Percentiles rank a stretch among this genome's conserved stretches.
These are phyloP conservation scores for Globisporangium emineosum DNA, from an alignment of 352 stramenopile genomes.

Conservation along the genomic window DNA sequence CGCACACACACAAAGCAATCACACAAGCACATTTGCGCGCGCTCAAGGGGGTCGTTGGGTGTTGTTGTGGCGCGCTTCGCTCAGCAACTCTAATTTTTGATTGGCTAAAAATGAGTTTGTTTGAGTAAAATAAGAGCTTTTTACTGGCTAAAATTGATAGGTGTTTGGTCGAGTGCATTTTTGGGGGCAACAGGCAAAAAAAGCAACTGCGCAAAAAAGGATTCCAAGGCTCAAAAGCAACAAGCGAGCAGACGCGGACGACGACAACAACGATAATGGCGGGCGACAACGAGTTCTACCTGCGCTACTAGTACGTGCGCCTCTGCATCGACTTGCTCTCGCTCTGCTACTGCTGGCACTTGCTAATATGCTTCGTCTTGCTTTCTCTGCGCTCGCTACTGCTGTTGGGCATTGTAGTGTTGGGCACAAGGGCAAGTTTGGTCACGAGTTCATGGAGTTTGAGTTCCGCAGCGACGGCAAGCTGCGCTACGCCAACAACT, in stretches of 20 bases:
- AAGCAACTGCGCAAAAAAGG: conserved; percentile 2
- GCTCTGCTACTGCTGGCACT: background rate
- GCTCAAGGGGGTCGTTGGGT: background rate
- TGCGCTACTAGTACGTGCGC: conserved; percentile 82
- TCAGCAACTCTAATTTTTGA: no score
- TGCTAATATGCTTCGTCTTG: background rate
- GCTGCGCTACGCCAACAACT: conserved; percentile 97
- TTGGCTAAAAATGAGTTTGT: no score
- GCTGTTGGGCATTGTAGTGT: conserved; percentile 52
- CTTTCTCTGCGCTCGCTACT: background rate
- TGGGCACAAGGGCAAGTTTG: conserved; percentile 95
- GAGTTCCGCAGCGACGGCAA: conserved; percentile 91
- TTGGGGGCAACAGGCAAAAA: background rate
- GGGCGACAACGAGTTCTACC: conserved; percentile 79
- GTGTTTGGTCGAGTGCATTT: background rate
- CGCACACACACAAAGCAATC: background rate
- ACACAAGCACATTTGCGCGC: background rate
- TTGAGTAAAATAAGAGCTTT: no score
- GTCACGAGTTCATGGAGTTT: conserved; percentile 98
- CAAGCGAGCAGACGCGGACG: conserved; percentile 6
- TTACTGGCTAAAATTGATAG: no score
- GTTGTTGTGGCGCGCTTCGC: background rate
- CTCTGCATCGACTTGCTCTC: background rate
- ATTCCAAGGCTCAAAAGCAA: conserved; percentile 11
- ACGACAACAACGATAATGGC: conserved; percentile 46